Percentiles rank a stretch among this genome's conserved stretches.
phyloP scores from a whole-genome alignment of 495 filamentous ascomycete genomes.

The Sordaria brevicollis region DNA sequence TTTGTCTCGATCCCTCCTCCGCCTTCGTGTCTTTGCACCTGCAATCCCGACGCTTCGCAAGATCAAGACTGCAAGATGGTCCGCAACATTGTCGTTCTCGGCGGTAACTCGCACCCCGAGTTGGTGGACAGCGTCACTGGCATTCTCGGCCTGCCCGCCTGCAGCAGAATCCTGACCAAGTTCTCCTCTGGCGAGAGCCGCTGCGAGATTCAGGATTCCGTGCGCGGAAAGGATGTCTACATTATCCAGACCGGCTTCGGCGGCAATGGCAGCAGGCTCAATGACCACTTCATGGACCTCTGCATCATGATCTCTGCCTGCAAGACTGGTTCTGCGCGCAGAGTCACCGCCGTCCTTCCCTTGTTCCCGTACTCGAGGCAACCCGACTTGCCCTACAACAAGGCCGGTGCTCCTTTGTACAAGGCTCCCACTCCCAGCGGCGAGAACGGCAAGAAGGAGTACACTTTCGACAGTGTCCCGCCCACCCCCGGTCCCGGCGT shows the following conservation, averaged over 20 bases:
- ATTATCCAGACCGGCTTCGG: conserved; percentile 75
- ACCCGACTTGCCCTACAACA: conserved; percentile 93
- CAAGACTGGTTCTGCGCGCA: conserved; percentile 86
- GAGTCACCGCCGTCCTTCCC: conserved; percentile 89
- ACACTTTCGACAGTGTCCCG: conserved; percentile 63
- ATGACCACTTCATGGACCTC: conserved; percentile 91
- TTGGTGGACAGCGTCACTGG: conserved; percentile 80
- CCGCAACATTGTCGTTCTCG: conserved; percentile 91
- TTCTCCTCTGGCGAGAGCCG: conserved; percentile 93
- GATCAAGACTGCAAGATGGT: conserved; percentile 54
- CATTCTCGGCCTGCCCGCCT: conserved; percentile 74
- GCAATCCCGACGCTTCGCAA: background rate
- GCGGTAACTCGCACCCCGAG: conserved; percentile 85
- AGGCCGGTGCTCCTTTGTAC: conserved; percentile 76
- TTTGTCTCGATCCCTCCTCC: background rate
- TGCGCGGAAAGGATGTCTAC: conserved; percentile 96
- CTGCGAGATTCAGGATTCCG: conserved; percentile 90
- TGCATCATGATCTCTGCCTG: conserved; percentile 96
- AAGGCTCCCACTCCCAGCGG: conserved; percentile 40
- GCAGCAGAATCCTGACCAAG: conserved; percentile 76
- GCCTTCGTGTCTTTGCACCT: background rate
- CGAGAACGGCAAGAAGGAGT: conserved; percentile 33
- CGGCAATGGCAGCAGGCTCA: conserved; percentile 47
- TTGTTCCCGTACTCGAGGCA: conserved; percentile 94
- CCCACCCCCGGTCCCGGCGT: conserved; percentile 65